Conservation (phyloP, 2,329 filamentous ascomycete species). For the Pestalotiopsis sp. region DNA sequence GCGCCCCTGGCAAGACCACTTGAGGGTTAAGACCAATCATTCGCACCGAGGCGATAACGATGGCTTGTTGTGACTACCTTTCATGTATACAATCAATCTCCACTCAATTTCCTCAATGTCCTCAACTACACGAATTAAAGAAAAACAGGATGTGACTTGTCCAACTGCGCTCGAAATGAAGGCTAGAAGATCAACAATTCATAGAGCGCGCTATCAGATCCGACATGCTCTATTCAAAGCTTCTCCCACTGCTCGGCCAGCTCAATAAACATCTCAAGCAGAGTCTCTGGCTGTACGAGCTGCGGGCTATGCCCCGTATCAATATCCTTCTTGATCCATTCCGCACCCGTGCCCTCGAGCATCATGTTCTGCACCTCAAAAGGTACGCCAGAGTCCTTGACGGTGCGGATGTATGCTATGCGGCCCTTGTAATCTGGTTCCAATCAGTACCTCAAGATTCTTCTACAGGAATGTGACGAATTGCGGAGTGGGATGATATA, state of each 20-base stretch:
- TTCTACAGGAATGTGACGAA: background rate
- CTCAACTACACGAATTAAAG: too few relatives aligned
- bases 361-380: background rate
- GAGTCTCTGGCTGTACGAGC: background rate
- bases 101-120: too few relatives aligned
- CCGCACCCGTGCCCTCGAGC: background rate
- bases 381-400: background rate
- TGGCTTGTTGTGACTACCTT: too few relatives aligned
- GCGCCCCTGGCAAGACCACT: too few relatives aligned
- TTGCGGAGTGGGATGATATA: background rate
- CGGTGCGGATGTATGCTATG: background rate
- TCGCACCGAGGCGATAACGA: too few relatives aligned
- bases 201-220: too few relatives aligned
- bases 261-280: background rate
- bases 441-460: background rate
- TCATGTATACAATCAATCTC: too few relatives aligned
- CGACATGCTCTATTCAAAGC: background rate
- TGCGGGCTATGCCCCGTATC: background rate
- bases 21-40: too few relatives aligned
- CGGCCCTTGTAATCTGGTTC: background rate
- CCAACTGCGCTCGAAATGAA: too few relatives aligned
- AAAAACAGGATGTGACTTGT: too few relatives aligned
- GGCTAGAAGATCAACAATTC: too few relatives aligned
- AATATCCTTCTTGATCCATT: background rate
- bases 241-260: background rate